Percentiles rank a stretch among this genome's conserved stretches.
Conservation (phyloP, 1,284 basidiomycete genomes). For the Rugosomyces carneus region DNA sequence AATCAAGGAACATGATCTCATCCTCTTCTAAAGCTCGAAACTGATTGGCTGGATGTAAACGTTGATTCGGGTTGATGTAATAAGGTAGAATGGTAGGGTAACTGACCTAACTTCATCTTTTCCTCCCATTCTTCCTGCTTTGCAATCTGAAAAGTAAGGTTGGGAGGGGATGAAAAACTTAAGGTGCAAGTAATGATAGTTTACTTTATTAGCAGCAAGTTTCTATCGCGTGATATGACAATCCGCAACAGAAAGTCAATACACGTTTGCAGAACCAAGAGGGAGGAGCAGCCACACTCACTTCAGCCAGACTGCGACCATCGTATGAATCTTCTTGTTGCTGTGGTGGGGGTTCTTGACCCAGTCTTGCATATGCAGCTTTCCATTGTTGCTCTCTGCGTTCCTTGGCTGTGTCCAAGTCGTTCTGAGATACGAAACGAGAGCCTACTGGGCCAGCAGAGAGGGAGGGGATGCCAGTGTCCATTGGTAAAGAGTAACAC, state of each 20-base stretch:
- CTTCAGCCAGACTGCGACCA: constrained; percentile 86
- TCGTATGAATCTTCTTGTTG: constrained; percentile 77
- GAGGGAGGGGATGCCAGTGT: constrained; percentile 57
- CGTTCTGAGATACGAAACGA: constrained; percentile 72
- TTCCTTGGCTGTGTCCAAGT: constrained; percentile 74
- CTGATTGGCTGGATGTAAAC: constrained; percentile 64
- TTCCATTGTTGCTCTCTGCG: constrained; percentile 85
- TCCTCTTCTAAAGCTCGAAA: constrained; percentile 89
- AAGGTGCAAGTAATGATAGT: constrained; percentile 18
- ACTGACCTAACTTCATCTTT: constrained; percentile 76
- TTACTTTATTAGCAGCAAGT: constrained; percentile 76
- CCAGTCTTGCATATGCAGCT: constrained; percentile 84
- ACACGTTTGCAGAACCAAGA: constrained; percentile 16
- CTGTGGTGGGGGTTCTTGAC: constrained; percentile 81
- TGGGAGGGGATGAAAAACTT: constrained; percentile 11
- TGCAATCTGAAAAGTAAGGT: constrained; percentile 47
- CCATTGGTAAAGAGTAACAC: constrained; percentile 29
- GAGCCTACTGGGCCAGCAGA: constrained; percentile 64
- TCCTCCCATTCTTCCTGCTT: constrained; percentile 96
- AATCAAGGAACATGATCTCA: constrained; percentile 85
- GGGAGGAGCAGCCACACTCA: constrained; percentile 32
- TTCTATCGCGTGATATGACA: constrained; percentile 46
- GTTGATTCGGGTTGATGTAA: too few relatives aligned
- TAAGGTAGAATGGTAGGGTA: constrained; percentile 2
- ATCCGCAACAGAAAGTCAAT: constrained; percentile 38